phyloP scores from a whole-genome alignment of 2,329 filamentous ascomycete species.

The Aspergillus novofumigatus region DNA sequence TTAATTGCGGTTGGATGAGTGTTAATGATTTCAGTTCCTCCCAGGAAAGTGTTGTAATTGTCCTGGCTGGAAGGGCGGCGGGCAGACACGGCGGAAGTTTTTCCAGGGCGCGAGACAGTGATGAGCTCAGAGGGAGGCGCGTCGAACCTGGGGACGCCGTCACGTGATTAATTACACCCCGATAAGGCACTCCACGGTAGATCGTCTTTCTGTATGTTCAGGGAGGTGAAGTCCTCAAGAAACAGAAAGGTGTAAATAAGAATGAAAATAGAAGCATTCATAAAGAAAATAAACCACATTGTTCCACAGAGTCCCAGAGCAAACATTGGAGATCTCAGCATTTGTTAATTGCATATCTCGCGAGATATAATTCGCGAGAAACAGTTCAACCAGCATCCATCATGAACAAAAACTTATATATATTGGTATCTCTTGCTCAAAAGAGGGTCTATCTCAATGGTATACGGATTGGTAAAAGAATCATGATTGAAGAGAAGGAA shows the following conservation, averaged over 20 bases:
- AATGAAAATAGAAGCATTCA: background rate
- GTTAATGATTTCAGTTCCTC: background rate
- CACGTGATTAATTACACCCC: slow-evolving; percentile 23
- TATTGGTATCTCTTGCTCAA: slow-evolving; percentile 40
- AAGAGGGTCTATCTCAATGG: slow-evolving; percentile 36
- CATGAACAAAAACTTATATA: slow-evolving; percentile 30
- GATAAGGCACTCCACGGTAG: slow-evolving; percentile 8
- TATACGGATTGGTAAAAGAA: slow-evolving; percentile 24
- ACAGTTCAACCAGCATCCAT: slow-evolving; percentile 10
- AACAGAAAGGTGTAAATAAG: slow-evolving; percentile 3
- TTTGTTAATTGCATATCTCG: background rate
- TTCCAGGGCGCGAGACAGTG: slow-evolving; percentile 24
- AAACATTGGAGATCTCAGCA: slow-evolving; percentile 1
- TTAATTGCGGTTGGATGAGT: background rate
- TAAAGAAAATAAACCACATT: slow-evolving; percentile 8
- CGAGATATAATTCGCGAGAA: background rate
- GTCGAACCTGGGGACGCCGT: slow-evolving; percentile 24
- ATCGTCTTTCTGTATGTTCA: too few species aligned
- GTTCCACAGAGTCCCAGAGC: background rate
- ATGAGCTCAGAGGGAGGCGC: slow-evolving; percentile 30
- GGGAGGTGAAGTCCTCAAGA: background rate
- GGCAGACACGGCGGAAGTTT: slow-evolving; percentile 16
- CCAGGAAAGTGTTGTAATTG: slow-evolving; percentile 1
- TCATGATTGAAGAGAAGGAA: slow-evolving; percentile 23
- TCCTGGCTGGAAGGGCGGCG: background rate